phyloP scores from a whole-genome alignment of 352 stramenopile species.

The Globisporangium sylvaticum region DNA sequence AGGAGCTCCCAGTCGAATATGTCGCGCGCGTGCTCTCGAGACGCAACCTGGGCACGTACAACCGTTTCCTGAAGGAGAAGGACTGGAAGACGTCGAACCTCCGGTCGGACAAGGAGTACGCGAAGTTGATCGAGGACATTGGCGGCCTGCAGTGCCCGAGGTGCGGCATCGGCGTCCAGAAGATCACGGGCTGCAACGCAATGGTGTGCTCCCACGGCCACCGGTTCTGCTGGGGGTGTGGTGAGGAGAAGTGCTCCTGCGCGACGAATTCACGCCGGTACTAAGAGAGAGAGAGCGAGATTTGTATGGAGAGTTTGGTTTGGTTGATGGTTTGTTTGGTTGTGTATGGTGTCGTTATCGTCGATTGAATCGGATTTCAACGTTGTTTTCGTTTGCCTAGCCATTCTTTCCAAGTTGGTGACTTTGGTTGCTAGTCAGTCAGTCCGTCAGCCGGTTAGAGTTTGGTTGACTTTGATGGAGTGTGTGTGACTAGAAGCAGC shows the following conservation, averaged over 20 bases:
- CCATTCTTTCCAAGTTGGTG: too few species aligned
- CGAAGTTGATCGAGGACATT: constrained; percentile 26
- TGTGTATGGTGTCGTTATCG: background rate
- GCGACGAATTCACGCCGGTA: background rate
- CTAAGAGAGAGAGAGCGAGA: background rate
- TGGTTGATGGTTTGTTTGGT: background rate
- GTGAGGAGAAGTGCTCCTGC: constrained; percentile 23
- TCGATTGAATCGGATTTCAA: background rate
- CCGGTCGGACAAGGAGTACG: constrained; percentile 61
- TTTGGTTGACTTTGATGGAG: background rate
- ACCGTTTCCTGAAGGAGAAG: constrained; percentile 55
- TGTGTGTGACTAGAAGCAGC: background rate
- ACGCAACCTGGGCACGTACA: constrained; percentile 33
- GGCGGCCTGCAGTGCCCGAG: constrained; percentile 55
- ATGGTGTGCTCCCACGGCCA: constrained; percentile 61
- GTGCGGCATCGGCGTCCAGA: constrained; percentile 65
- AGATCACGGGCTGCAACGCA: constrained; percentile 43
- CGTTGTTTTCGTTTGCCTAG: background rate
- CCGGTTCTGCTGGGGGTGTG: constrained; percentile 58
- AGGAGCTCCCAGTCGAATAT: constrained; percentile 65
- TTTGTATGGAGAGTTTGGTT: background rate
- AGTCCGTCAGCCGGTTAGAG: background rate
- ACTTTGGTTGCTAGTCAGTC: too few species aligned
- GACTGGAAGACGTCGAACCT: constrained; percentile 40
- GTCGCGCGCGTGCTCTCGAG: constrained; percentile 35